Percentiles rank a stretch among this genome's conserved stretches.
phyloP scores from a whole-genome alignment of 495 filamentous ascomycete species.

The Diplogelasinospora grovesii region DNA sequence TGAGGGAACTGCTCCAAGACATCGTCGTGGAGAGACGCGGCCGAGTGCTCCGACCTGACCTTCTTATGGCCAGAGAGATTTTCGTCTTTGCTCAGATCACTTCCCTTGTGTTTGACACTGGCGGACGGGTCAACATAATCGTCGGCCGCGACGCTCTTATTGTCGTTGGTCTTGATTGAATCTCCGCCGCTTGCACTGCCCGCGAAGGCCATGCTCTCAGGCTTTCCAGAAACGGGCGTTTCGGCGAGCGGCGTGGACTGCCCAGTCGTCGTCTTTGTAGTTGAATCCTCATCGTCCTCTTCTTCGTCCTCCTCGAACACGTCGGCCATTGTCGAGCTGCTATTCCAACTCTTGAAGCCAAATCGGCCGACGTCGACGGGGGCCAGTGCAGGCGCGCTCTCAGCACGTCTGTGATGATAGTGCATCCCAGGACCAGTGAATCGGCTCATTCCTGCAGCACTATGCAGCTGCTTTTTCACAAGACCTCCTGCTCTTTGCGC shows the following conservation, averaged over 20 bases:
- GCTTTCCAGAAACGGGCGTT: slow-evolving; percentile 9
- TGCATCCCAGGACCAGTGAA: slow-evolving; percentile 79
- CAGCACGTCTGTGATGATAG: slow-evolving; percentile 82
- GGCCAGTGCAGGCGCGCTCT: slow-evolving; percentile 85
- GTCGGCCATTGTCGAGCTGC: slow-evolving; percentile 69
- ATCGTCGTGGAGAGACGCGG: slow-evolving; percentile 37
- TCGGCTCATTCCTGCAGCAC: slow-evolving; percentile 68
- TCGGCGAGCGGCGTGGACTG: slow-evolving; percentile 23
- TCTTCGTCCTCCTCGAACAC: slow-evolving; percentile 97
- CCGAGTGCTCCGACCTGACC: slow-evolving; percentile 32
- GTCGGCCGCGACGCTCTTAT: neutral
- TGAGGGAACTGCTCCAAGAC: slow-evolving; percentile 27
- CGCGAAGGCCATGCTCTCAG: slow-evolving; percentile 1
- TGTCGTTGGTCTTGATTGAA: neutral
- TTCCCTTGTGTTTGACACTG: neutral
- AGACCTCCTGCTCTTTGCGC: slow-evolving; percentile 51
- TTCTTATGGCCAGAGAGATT: slow-evolving; percentile 11
- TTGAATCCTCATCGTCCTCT: slow-evolving; percentile 43
- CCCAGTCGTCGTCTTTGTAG: slow-evolving; percentile 17
- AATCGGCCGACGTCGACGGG: slow-evolving; percentile 67
- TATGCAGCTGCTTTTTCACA: slow-evolving; percentile 77
- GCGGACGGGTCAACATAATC: neutral
- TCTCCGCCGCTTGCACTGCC: neutral
- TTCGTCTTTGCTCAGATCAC: slow-evolving; percentile 9
- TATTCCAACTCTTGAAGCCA: slow-evolving; percentile 51